A percentile compares a stretch with the other conserved stretches of the same genome.
These are phyloP conservation scores for Corylus americana DNA, from an alignment of 306 rosid species.

Conservation along the genomic window DNA sequence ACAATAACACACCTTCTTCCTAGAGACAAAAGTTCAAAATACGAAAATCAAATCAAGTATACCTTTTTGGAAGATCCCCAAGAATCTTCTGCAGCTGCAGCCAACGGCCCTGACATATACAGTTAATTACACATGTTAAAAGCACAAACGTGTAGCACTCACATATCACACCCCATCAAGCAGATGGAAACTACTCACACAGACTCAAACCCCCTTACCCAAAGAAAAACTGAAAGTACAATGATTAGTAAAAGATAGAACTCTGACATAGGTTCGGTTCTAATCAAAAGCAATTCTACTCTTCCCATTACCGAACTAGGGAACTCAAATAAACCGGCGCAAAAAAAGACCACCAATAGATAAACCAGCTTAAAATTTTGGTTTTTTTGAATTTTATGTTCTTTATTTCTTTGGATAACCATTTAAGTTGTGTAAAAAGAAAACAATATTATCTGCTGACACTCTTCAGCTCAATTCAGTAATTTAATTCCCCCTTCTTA, in stretches of 20 bases:
- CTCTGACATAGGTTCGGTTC: neutral
- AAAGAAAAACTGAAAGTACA: neutral
- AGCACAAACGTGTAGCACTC: neutral
- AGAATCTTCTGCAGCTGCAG: constrained; percentile 47
- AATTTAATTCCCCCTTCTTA: neutral
- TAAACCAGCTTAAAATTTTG: no score
- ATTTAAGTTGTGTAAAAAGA: neutral
- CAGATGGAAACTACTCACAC: neutral
- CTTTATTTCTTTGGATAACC: neutral
- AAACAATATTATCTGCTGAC: neutral
- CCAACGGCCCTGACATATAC: constrained; percentile 53
- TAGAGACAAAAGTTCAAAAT: neutral
- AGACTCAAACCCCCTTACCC: constrained; percentile 11
- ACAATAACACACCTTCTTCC: neutral
- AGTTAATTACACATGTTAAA: constrained; percentile 20
- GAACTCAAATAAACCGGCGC: neutral
- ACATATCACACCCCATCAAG: constrained; percentile 14
- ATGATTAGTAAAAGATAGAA: neutral
- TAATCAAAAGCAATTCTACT: constrained; percentile 7
- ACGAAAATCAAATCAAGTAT: constrained; percentile 11
- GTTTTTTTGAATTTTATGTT: neutral
- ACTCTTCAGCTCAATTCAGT: neutral
- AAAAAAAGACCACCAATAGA: neutral
- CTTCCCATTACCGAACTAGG: neutral
- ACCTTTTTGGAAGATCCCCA: constrained; percentile 72